Conservation (phyloP, 2,329 filamentous ascomycete species). For the Xylariaceae sp. region DNA sequence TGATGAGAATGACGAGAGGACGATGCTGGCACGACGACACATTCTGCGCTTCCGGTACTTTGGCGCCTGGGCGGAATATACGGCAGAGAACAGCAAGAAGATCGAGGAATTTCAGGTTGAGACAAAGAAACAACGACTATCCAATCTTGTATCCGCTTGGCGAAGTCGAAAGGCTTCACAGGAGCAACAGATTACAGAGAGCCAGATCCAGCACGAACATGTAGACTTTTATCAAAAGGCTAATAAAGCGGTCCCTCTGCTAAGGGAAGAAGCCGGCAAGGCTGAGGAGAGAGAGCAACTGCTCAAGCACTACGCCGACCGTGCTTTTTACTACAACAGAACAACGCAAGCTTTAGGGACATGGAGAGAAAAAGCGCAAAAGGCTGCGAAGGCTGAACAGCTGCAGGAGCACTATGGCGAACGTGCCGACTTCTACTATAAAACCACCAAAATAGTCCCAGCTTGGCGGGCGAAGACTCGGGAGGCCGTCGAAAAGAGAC, state of each 20-base stretch:
- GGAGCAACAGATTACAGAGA: conserved; percentile 11
- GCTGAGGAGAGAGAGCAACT: conserved; percentile 14
- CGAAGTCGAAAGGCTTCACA: conserved; percentile 11
- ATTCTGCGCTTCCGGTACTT: conserved; percentile 27
- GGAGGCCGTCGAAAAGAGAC: conserved; percentile 9
- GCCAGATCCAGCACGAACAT: conserved; percentile 13
- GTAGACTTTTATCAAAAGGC: conserved; percentile 21
- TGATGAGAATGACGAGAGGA: conserved; percentile 21
- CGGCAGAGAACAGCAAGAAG: conserved; percentile 15
- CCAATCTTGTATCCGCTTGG: conserved; percentile 13
- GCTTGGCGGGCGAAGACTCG: conserved; percentile 19
- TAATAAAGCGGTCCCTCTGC: conserved; percentile 13
- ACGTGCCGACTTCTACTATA: conserved; percentile 22
- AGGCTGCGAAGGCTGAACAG: conserved; percentile 11
- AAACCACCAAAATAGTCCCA: conserved; percentile 17
- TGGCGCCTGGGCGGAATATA: conserved; percentile 23
- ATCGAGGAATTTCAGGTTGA: conserved; percentile 16
- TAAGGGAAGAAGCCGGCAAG: conserved; percentile 11
- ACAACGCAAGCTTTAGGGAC: conserved; percentile 17
- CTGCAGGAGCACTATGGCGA: conserved; percentile 18
- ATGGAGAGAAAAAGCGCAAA: conserved; percentile 18
- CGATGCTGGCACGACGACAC: conserved; percentile 24
- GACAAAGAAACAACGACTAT: conserved; percentile 9
- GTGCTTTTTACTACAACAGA: conserved; percentile 21
- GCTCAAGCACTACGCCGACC: conserved; percentile 17